phyloP scores from a whole-genome alignment of 108 stramenopile species.

The Cyclotella kingstonii region DNA sequence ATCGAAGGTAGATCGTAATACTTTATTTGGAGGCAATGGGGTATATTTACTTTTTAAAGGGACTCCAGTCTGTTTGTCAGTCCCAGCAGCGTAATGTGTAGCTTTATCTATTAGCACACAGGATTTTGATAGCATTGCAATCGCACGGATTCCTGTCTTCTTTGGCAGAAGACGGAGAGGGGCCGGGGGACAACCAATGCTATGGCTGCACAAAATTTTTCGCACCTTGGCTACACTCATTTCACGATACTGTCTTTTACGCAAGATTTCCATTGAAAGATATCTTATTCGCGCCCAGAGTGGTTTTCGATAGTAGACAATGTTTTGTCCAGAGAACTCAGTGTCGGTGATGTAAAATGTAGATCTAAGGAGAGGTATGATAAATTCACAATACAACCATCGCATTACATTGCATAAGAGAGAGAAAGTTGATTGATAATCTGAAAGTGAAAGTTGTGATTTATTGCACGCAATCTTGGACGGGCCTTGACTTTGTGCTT shows the following conservation, averaged over 20 bases:
- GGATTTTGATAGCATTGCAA: slow-evolving; percentile 64
- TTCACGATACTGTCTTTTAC: slow-evolving; percentile 49
- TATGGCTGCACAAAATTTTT: slow-evolving; percentile 35
- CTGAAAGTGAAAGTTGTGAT: slow-evolving; percentile 36
- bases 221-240: slow-evolving; percentile 31
- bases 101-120: slow-evolving; percentile 4
- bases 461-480: slow-evolving; percentile 4
- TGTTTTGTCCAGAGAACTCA: slow-evolving; percentile 56
- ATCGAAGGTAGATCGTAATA: slow-evolving; percentile 59
- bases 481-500: not conserved
- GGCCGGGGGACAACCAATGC: slow-evolving; percentile 60
- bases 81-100: not conserved
- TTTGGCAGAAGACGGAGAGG: slow-evolving; percentile 75
- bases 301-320: slow-evolving; percentile 82
- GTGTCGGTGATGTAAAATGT: slow-evolving; percentile 84
- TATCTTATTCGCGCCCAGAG: slow-evolving; percentile 73
- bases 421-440: slow-evolving; percentile 51
- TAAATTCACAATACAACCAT: slow-evolving; percentile 67
- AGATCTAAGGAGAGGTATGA: slow-evolving; percentile 73
- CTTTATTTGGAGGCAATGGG: slow-evolving; percentile 44
- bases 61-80: not conserved
- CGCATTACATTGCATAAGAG: slow-evolving; percentile 54
- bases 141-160: slow-evolving; percentile 73
- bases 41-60: not conserved
- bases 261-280: slow-evolving; percentile 56